phyloP scores from a whole-genome alignment of 2,329 filamentous ascomycete species.

The Dichotomopilus funicola region DNA sequence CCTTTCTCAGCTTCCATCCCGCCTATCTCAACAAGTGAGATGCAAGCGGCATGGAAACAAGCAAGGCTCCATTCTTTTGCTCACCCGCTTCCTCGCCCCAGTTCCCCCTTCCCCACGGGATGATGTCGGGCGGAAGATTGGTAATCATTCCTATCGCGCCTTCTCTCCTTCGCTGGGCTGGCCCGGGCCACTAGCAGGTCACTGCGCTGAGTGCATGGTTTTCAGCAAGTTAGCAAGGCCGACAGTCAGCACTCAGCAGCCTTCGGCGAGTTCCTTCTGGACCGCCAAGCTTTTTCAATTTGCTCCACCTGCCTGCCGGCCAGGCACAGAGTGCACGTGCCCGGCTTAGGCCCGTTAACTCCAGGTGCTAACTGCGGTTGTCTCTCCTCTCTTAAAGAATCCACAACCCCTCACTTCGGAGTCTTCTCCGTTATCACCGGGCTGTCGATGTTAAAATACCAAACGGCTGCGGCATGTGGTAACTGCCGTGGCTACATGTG shows the following conservation, averaged over 20 bases:
- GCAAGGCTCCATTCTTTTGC: too few relatives aligned
- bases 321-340: neutral
- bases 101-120: neutral
- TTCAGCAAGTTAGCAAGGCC: too few relatives aligned
- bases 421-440: slow-evolving; percentile 1
- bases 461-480: too few relatives aligned
- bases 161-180: neutral
- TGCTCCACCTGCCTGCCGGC: neutral
- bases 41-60: too few relatives aligned
- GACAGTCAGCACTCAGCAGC: neutral
- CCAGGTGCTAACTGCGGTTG: neutral
- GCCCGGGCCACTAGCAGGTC: neutral
- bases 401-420: neutral
- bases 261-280: slow-evolving; percentile 1
- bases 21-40: too few relatives aligned
- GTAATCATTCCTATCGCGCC: neutral
- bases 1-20: too few relatives aligned
- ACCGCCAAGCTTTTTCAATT: slow-evolving; percentile 9
- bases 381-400: too few relatives aligned
- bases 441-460: neutral
- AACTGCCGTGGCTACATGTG: too few relatives aligned
- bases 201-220: too few relatives aligned
- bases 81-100: neutral
- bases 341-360: slow-evolving; percentile 12
- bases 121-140: neutral